Conservation (phyloP, 495 filamentous ascomycete genomes). For the Penicillium tannophilum region DNA sequence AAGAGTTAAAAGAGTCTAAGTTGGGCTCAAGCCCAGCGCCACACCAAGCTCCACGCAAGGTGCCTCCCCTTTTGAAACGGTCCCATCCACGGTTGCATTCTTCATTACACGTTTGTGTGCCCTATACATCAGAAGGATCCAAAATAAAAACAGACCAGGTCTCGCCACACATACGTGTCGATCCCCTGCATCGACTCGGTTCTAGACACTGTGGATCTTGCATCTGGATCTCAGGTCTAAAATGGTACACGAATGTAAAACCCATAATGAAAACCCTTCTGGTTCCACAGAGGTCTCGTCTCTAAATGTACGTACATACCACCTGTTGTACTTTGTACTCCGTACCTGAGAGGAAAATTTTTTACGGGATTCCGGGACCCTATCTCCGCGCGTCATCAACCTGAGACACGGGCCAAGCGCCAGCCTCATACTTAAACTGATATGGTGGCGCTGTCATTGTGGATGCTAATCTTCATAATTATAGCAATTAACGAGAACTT, state of each 20-base stretch:
- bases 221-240: neutral
- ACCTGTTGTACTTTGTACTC: too few species aligned
- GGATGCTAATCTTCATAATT: neutral
- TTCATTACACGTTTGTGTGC: neutral
- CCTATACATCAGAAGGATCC: neutral
- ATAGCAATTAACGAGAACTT: neutral
- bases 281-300: too few species aligned
- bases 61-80: neutral
- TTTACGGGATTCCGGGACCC: too few species aligned
- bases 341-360: too few species aligned
- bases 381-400: conserved; percentile 12
- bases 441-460: neutral
- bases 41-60: conserved; percentile 8
- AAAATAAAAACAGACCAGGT: too few species aligned
- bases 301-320: too few species aligned
- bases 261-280: too few species aligned
- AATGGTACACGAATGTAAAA: too few species aligned
- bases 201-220: neutral
- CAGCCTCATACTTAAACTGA: neutral
- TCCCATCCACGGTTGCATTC: neutral
- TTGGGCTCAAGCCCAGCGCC: conserved; percentile 10
- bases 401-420: conserved; percentile 25
- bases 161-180: neutral
- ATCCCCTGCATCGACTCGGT: neutral
- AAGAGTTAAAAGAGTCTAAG: neutral